phyloP scores from a whole-genome alignment of 2,329 filamentous ascomycete genomes.

The Chalaropsis thielavioides region DNA sequence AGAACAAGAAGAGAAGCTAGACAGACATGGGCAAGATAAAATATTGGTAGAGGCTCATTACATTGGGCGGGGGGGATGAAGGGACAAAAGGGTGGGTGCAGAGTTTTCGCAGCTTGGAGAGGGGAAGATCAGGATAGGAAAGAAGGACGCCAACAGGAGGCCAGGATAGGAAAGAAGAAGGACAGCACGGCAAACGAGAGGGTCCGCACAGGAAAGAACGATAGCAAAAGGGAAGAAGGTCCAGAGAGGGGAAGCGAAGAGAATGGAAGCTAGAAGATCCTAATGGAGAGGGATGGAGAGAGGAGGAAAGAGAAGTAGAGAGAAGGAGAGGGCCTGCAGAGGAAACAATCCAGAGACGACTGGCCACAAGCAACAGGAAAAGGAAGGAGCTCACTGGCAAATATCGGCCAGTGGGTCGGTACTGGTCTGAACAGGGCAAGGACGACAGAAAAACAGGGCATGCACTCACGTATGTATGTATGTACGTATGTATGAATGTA shows the following conservation, averaged over 20 bases:
- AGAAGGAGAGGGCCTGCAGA: background rate
- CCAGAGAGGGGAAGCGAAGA: constrained; percentile 1
- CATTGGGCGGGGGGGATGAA: too few species aligned
- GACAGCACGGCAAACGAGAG: too few species aligned
- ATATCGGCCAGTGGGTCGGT: background rate
- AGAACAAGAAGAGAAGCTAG: background rate
- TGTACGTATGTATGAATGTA: background rate
- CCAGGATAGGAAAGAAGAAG: background rate
- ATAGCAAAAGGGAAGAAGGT: background rate
- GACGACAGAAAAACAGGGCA: background rate
- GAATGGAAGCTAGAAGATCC: background rate
- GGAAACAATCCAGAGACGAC: background rate
- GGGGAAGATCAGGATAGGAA: background rate
- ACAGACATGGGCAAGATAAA: too few species aligned
- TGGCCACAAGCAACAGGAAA: background rate
- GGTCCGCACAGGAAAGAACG: background rate
- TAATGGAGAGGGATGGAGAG: background rate
- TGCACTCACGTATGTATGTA: background rate
- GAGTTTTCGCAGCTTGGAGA: background rate
- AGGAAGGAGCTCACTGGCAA: background rate
- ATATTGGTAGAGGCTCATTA: too few species aligned
- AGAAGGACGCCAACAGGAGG: background rate
- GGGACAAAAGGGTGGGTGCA: background rate
- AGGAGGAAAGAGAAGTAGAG: background rate
- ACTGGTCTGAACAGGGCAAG: background rate